Conservation (phyloP, 1,139 yeast species). For the Suhomyces taliae region DNA sequence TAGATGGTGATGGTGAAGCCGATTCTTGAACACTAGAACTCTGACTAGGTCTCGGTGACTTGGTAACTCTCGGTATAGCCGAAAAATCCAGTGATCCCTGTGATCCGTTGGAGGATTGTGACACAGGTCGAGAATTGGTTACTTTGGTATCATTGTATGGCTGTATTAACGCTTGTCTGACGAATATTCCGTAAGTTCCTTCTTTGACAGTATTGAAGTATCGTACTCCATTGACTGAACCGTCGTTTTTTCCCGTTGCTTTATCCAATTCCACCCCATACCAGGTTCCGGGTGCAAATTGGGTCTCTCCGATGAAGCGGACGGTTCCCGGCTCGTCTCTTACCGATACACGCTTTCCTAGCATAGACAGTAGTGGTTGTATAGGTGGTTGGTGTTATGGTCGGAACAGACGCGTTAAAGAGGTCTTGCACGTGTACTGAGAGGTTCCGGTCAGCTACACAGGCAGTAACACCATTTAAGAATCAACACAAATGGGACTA, state of each 20-base stretch:
- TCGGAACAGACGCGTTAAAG: constrained; percentile 1
- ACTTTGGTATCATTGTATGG: neutral
- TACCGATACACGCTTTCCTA: constrained; percentile 44
- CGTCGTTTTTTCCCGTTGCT: constrained; percentile 76
- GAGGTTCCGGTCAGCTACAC: constrained; percentile 1
- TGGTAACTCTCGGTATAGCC: neutral
- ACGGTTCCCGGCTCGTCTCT: constrained; percentile 46
- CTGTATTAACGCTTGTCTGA: constrained; percentile 35
- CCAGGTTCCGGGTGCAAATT: constrained; percentile 72
- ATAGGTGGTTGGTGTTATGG: too few relatives aligned
- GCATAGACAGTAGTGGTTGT: neutral
- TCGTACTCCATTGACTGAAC: constrained; percentile 60
- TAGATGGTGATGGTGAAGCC: constrained; percentile 2
- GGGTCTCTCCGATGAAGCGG: constrained; percentile 51
- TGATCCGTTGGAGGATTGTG: neutral
- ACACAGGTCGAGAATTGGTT: neutral
- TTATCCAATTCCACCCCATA: constrained; percentile 70
- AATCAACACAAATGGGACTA: neutral
- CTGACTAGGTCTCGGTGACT: constrained; percentile 1
- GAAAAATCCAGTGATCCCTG: neutral
- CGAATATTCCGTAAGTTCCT: constrained; percentile 59
- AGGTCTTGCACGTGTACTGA: neutral
- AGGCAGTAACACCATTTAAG: neutral
- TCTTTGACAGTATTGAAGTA: constrained; percentile 57
- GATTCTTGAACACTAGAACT: neutral